phyloP scores from a whole-genome alignment of 352 stramenopile genomes.

The Bremia lactucae region DNA sequence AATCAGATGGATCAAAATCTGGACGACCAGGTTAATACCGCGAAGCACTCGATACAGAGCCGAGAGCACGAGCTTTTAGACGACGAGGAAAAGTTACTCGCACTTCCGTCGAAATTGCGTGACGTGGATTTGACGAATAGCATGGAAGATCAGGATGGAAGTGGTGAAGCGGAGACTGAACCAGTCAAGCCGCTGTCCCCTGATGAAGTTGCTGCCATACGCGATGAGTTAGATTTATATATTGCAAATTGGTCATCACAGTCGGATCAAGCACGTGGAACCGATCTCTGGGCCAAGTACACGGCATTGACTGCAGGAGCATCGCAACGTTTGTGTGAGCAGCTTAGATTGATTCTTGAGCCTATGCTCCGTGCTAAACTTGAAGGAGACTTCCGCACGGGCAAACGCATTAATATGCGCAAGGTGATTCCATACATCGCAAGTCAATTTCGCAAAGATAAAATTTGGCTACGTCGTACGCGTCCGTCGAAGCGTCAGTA shows the following conservation, averaged over 20 bases:
- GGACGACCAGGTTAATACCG: constrained; percentile 16
- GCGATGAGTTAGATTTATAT: constrained; percentile 67
- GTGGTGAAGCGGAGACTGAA: constrained; percentile 24
- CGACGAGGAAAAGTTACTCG: constrained; percentile 22
- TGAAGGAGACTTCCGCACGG: constrained; percentile 97
- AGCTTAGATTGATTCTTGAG: constrained; percentile 97
- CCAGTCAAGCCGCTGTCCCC: constrained; percentile 31
- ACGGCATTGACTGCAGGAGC: constrained; percentile 87
- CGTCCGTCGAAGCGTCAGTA: constrained; percentile 98
- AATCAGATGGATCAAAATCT: constrained; percentile 15
- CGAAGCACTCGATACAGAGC: constrained; percentile 12
- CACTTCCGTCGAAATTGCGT: constrained; percentile 20
- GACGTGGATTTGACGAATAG: constrained; percentile 29
- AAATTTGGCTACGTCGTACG: constrained; percentile 99
- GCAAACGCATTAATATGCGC: constrained; percentile 99
- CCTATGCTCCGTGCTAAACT: constrained; percentile 96
- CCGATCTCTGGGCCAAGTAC: constrained; percentile 89
- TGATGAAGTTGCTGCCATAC: constrained; percentile 63
- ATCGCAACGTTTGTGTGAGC: constrained; percentile 95
- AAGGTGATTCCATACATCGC: constrained; percentile 99
- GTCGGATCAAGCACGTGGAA: constrained; percentile 31
- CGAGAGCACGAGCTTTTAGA: constrained; percentile 26
- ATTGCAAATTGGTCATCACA: constrained; percentile 59
- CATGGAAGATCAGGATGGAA: constrained; percentile 23
- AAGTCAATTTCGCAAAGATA: constrained; percentile 99